Base-by-base conservation (phyloP, 179 eudicot species). In the Amaranthus tricolor region DNA sequence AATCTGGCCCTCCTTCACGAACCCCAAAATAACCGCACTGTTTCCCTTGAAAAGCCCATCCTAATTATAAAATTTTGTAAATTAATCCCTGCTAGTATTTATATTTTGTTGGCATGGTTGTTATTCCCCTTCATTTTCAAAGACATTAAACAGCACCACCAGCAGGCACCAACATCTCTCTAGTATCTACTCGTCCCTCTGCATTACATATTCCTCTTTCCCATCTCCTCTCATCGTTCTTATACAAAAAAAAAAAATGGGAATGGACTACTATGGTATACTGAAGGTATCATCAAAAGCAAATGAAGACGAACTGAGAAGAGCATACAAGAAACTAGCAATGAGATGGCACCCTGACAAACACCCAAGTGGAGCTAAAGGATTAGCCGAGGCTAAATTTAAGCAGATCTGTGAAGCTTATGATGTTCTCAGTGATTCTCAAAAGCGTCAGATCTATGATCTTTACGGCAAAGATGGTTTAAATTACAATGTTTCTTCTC, bases 301-400 rank as follows among this genome's bases (percentile, higher is more conserved):
- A 3, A 72, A 70, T 48, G 92, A 90, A 4, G 97, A 92, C 0
- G 98, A 92, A 9, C 43, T 94, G 56, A 86, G 91, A 78, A 85
- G 80, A 47, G 84, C 97, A 0, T 94, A 94, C 80, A 92, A 88
- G 83, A 80, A 75, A 54, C 82, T 89, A n/a, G 98, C 97, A 9
- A 92, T 94, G 97, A 82, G 83, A 65, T 94, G 94, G 94, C 98
- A 94, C 80, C 98, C 98, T 3, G 98, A 94, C 62, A 94, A 90
- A 80, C 91, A 94, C 70, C 86, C 85, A 17, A 61, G 76, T 9
- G 76, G 80, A 13, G 66, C 84, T 45, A 82, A 85, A 21, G 57
- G 62, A 15, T 79, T 77, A 15, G 98, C 97, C 0, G 98, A 94
- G 72, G 86, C 92, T 4, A 87, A 89, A 68, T 92, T 94, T 77